Evolutionary conservation across 805 yeast species (phyloP).

Genomic region (Saccharomycopsis microspora): DNA sequence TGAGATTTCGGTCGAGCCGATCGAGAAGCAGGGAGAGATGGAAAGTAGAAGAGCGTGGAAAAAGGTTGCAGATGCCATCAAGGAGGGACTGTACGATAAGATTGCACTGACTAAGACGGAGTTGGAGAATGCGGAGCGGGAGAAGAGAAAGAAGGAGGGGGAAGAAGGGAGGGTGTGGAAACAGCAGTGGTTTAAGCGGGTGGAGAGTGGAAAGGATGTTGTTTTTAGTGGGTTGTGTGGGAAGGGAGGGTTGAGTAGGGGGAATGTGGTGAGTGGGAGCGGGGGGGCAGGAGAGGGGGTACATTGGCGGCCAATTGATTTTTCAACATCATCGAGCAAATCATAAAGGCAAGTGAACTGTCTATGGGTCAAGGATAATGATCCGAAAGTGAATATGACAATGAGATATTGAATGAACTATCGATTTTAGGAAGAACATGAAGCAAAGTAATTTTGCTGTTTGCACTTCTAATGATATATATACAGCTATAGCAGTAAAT

Average conservation of each 20-base stretch:
- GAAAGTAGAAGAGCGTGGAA: slow-evolving; percentile 88
- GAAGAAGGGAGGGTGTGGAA: slow-evolving; percentile 60
- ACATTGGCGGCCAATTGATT: too few species aligned
- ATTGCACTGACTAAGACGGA: slow-evolving; percentile 66
- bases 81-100: slow-evolving; percentile 57
- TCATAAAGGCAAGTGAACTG: too few species aligned
- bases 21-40: slow-evolving; percentile 65
- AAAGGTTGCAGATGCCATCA: slow-evolving; percentile 81
- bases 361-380: too few species aligned
- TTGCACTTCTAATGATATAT: too few species aligned
- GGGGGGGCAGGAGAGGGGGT: slow-evolving; percentile 25
- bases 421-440: too few species aligned
- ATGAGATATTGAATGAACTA: too few species aligned
- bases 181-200: slow-evolving; percentile 67
- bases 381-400: too few species aligned
- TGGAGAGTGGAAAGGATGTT: slow-evolving; percentile 17
- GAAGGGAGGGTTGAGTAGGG: slow-evolving; percentile 44
- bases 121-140: slow-evolving; percentile 82
- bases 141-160: slow-evolving; percentile 59
- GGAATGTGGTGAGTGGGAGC: slow-evolving; percentile 44
- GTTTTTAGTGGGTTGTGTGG: slow-evolving; percentile 31
- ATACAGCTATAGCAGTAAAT: too few species aligned
- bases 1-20: slow-evolving; percentile 63
- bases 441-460: too few species aligned
- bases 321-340: too few species aligned